Evolutionary conservation across 108 stramenopile species (phyloP), one percentile per base, ranked within the genome.

Genomic region (Nitzschia sp.): DNA sequence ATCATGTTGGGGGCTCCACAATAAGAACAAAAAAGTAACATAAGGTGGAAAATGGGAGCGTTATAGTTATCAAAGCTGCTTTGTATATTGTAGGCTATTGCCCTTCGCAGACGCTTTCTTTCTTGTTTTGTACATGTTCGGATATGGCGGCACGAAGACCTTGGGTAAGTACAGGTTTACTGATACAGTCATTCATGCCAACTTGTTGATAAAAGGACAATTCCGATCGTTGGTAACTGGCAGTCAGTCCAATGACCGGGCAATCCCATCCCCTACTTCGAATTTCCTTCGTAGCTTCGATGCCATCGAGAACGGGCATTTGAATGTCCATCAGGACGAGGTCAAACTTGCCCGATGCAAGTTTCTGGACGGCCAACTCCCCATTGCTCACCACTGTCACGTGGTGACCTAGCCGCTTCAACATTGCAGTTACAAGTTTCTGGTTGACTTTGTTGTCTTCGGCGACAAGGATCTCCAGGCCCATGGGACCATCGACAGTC

Each of bases 251-350:
- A 33, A 84, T 24, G 36, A 84, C 73, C 29, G 74, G 75, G 31
- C 68, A 23, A 49, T 66, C 48, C 4, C 38, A 21, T 63, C 45
- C 61, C 30, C 5, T 13, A 46, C 21, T 53, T 18, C 67, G 53
- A 31, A 71, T 71, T 3, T 31, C 18, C 42, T 48, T 21, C 72
- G 79, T 77, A 1, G 79, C 87, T 55, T 82, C 82, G 57, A 79
- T 24, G 18, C 87, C 87, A 51, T 85, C 82, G 77, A 89, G 71
- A 0, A 77, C 68, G 31, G 88, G 88, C 88, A 89, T 89, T 47
- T 85, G 82, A 17, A 78, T 53, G 56, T 89, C 88, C 88, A 89
- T 85, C 45, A 85, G 69, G 0, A 89, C 76, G 19, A 83, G n/a
- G 46, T 82, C 76, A 46, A 45, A 83, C 13, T 54, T 54, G 1